Base-by-base conservation (phyloP, 768 basidiomycete genomes). In the Coprinopsis sp. region DNA sequence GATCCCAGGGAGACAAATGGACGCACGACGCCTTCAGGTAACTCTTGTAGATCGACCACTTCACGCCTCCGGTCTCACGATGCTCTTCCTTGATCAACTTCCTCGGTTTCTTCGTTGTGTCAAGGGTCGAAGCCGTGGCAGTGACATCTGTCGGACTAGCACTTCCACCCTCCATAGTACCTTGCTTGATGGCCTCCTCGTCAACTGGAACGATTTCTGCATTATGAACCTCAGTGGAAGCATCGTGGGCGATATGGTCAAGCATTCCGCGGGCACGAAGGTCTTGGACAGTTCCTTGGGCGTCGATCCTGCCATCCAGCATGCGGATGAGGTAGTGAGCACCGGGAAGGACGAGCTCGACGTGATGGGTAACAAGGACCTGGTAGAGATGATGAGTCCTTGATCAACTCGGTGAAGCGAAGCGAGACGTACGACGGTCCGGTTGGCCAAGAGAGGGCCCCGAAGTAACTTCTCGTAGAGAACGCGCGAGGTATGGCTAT, bases 41-140 rank as follows among this genome's bases (percentile, higher is more conserved):
- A 5, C 77, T 69, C 11, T 79, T 76, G 48, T 84, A 84, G 25
- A 83, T 72, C 1, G 67, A 64, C 85, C 87, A 91, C 57, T 88
- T 89, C 24, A 94, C 91, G 29, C 83, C 81, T 0, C 91, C 92
- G 1, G 74, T 74, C 51, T 87, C 87, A 34, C 90, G 63, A 49
- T 89, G 83, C 58, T 93, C 90, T 38, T 91, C 90, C 58, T 90
- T 82, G 47, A 91, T 63, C 10, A 91, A 64, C 55, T 88, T 86
- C 23, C 82, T 67, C 0, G 87, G 83, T 51, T 81, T 86, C 65
- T 82, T 90, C 10, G 53, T 55, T 19, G 58, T 63, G 19, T 60
- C 64, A 5, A 55, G 58, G 1, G 63, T 58, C 39, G 62, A 58
- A 2, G 59, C 54, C 10, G 56, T 52, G 1, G 55, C 59, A 19